phyloP scores from a whole-genome alignment of 2,329 filamentous ascomycete genomes.

The Diaporthe eres region DNA sequence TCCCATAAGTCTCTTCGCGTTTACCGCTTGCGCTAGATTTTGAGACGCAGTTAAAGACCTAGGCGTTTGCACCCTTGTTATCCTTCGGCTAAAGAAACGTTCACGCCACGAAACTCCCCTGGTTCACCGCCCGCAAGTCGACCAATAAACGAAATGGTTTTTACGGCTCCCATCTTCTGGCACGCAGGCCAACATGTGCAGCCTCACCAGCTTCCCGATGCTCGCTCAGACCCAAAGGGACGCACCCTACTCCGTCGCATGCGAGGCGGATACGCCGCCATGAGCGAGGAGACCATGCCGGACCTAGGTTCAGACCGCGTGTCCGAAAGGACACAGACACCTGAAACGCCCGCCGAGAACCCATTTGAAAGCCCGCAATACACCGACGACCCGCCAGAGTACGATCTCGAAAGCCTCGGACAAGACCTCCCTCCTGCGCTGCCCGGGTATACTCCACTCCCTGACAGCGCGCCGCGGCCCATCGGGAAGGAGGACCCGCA shows the following conservation, averaged over 20 bases:
- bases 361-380: slow-evolving; percentile 6
- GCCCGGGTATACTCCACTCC: slow-evolving; percentile 23
- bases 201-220: slow-evolving; percentile 31
- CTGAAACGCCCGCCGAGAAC: not conserved
- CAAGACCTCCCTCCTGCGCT: slow-evolving; percentile 10
- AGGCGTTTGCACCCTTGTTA: not conserved
- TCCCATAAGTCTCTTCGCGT: not conserved
- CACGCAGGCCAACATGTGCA: slow-evolving; percentile 9
- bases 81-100: not conserved
- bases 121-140: too few species aligned
- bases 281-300: slow-evolving; percentile 16
- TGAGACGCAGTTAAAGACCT: not conserved
- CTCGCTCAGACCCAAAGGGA: slow-evolving; percentile 22
- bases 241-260: slow-evolving; percentile 28
- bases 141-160: not conserved
- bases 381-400: slow-evolving; percentile 10
- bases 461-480: not conserved
- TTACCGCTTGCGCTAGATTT: too few species aligned
- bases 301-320: not conserved
- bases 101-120: not conserved
- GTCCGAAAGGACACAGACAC: not conserved
- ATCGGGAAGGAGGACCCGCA: slow-evolving; percentile 11
- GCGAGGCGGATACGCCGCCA: slow-evolving; percentile 9
- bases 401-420: slow-evolving; percentile 10
- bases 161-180: slow-evolving; percentile 31